These are phyloP conservation scores for Paramecium octaurelia DNA, from an alignment of 73 alveolate genomes.

Conservation along the genomic window DNA sequence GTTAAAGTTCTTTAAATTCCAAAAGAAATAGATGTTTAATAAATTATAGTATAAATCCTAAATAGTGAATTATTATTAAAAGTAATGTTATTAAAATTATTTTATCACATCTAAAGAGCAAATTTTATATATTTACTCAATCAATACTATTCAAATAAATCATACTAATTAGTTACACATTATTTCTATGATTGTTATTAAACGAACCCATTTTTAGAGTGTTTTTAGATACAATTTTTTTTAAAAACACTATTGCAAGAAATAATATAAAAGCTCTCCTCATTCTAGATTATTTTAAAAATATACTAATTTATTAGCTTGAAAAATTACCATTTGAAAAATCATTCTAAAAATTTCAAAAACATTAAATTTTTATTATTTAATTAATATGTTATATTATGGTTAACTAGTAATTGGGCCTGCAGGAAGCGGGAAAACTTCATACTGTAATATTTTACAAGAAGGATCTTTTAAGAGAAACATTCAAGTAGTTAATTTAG, in stretches of 20 bases:
- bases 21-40: not conserved
- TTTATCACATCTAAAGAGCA: not conserved
- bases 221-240: too few species aligned
- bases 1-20: not conserved
- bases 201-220: too few species aligned
- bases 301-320: not conserved
- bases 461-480: slow-evolving; percentile 83
- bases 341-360: not conserved
- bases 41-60: not conserved
- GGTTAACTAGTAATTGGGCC: slow-evolving; percentile 86
- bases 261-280: too few species aligned
- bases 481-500: slow-evolving; percentile 91
- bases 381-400: slow-evolving; percentile 20
- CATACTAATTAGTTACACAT: too few species aligned
- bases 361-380: not conserved
- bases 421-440: slow-evolving; percentile 92
- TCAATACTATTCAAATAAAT: too few species aligned
- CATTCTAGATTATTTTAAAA: too few species aligned
- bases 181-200: too few species aligned
- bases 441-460: slow-evolving; percentile 90
- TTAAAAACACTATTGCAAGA: too few species aligned
- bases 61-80: not conserved
- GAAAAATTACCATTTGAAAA: not conserved
- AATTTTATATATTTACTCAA: too few species aligned
- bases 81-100: not conserved